Conservation (phyloP, 2,329 filamentous ascomycete species). For the Xylariaceae sp. region DNA sequence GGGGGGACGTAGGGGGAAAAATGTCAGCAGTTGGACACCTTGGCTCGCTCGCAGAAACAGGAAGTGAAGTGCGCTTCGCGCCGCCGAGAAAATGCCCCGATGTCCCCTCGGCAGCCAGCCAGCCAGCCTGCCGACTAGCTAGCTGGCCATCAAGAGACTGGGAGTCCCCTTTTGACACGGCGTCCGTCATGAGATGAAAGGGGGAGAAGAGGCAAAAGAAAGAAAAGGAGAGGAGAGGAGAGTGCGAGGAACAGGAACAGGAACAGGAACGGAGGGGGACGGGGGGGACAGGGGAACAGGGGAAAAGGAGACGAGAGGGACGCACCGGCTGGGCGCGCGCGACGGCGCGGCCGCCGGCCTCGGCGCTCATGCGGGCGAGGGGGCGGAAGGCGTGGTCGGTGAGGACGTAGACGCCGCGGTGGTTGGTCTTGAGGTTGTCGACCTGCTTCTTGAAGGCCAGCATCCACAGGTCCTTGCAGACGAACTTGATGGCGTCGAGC, state of each 20-base stretch:
- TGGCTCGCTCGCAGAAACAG: too few species aligned
- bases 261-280: background rate
- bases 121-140: too few species aligned
- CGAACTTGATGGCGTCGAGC: slow-evolving; percentile 93
- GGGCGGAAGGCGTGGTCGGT: slow-evolving; percentile 90
- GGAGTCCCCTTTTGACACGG: too few species aligned
- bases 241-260: too few species aligned
- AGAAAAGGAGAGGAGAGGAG: slow-evolving; percentile 2
- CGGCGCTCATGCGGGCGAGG: slow-evolving; percentile 81
- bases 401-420: slow-evolving; percentile 90
- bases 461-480: slow-evolving; percentile 97
- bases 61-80: too few species aligned
- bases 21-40: too few species aligned
- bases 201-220: too few species aligned
- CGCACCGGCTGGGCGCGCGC: slow-evolving; percentile 71
- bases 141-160: too few species aligned
- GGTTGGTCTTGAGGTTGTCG: slow-evolving; percentile 97
- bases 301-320: slow-evolving; percentile 10
- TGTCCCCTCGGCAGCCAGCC: too few species aligned
- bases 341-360: slow-evolving; percentile 65
- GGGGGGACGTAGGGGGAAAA: too few species aligned
- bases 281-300: background rate
- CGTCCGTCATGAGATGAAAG: too few species aligned
- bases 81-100: too few species aligned
- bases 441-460: slow-evolving; percentile 94